Base-by-base conservation (phyloP, 202 grass and related monocot genomes). In the Dendrocalamus latiflorus region DNA sequence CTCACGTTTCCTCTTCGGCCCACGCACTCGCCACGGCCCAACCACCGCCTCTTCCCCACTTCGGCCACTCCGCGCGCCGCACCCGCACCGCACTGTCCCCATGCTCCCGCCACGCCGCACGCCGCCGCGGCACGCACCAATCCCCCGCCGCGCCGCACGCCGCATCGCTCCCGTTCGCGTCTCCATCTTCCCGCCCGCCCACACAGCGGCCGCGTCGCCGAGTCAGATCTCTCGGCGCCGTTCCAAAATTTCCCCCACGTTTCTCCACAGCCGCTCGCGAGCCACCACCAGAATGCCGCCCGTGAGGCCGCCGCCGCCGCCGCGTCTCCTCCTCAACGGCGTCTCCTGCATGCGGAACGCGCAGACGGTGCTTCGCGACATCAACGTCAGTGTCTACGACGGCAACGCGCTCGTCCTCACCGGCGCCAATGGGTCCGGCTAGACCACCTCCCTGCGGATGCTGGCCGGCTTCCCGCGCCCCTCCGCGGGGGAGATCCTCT, bases 331-430 rank as follows among this genome's bases (percentile, higher is more conserved):
- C n/a, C 68, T 99, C 20, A 87, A 93, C 84, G 90, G 88, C 66
- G 96, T 96, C 12, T 93, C 91, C 12, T 96, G 96, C 86, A 96
- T 99, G 93, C 89, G 96, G 58, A 99, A 99, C 75, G 93, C 93
- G 24, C 93, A 95, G 82, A 88, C 80, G 11, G 87, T 99, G 42
- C 91, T 99, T 7, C 91, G 96, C 5, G 85, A 99, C 75, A 88
- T 96, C 62, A 99, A 99, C 51, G 83, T 92, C 15, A 91, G 91
- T 37, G 77, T 99, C 22, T 91, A 99, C 63, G 96, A 99, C 64
- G 91, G 96, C 53, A 93, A n/a, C n/a, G n/a, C n/a, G n/a, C n/a
- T n/a, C n/a, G n/a, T n/a, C n/a, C n/a, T n/a, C n/a, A n/a, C n/a
- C n/a, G n/a, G n/a, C n/a, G n/a, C n/a, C n/a, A n/a, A n/a, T n/a